A percentile compares a stretch with the other conserved stretches of the same genome.
phyloP scores from a whole-genome alignment of 2,329 filamentous ascomycete genomes.

The Aspergillus novoparasiticus region DNA sequence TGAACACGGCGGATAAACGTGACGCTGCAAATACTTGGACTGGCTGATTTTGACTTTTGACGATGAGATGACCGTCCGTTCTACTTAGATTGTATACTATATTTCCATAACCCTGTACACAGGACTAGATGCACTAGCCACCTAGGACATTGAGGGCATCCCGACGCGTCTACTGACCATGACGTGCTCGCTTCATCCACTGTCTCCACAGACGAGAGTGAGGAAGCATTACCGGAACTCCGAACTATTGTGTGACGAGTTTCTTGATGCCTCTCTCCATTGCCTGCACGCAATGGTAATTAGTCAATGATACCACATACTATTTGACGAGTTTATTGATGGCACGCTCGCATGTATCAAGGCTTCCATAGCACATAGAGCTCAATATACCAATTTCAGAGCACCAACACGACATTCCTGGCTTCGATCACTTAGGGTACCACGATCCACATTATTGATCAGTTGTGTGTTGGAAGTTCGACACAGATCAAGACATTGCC shows the following conservation, averaged over 20 bases:
- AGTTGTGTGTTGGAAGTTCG: background rate
- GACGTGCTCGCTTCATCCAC: background rate
- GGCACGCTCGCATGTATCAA: background rate
- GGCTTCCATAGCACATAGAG: background rate
- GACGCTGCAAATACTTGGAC: slow-evolving; percentile 28
- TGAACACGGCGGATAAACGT: slow-evolving; percentile 37
- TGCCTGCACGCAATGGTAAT: background rate
- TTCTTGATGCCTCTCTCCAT: background rate
- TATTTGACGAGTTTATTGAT: background rate
- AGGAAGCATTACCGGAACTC: background rate
- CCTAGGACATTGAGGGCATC: background rate
- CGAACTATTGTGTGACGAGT: background rate
- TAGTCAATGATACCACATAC: slow-evolving; percentile 2
- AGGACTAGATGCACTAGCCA: slow-evolving; percentile 4
- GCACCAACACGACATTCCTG: background rate
- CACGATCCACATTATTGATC: background rate
- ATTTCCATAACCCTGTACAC: background rate
- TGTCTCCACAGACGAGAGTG: background rate
- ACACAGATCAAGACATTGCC: background rate
- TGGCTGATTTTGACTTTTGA: slow-evolving; percentile 16
- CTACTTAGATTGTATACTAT: background rate
- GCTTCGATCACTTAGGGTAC: background rate
- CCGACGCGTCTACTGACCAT: background rate
- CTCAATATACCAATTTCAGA: background rate
- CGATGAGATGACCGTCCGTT: background rate